Percentiles rank a stretch among this genome's conserved stretches.
Evolutionary conservation across 2,329 filamentous ascomycete species (phyloP).

Genomic region (Fusarium tanahbumbuense): DNA sequence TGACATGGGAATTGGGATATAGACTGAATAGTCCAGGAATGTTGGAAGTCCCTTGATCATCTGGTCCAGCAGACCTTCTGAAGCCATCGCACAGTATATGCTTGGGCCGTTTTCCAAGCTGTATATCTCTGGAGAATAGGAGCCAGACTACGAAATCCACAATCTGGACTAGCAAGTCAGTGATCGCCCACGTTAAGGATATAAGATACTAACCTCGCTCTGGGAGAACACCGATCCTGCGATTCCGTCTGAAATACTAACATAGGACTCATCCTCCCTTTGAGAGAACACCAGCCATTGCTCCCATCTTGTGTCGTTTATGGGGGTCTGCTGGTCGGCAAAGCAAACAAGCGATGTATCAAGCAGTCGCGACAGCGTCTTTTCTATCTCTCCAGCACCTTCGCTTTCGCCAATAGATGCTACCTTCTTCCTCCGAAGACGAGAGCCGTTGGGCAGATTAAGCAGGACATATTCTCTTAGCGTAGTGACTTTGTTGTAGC

Average conservation of each 20-base stretch:
- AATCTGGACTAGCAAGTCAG: conserved; percentile 63
- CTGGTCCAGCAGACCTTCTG: conserved; percentile 60
- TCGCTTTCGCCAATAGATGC: conserved; percentile 54
- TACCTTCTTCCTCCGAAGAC: conserved; percentile 68
- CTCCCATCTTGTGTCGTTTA: conserved; percentile 59
- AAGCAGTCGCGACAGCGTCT: conserved; percentile 67
- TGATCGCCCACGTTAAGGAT: conserved; percentile 2
- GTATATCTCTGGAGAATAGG: conserved; percentile 72
- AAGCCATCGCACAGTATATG: conserved; percentile 90
- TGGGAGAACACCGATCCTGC: conserved; percentile 65
- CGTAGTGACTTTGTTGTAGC: conserved; percentile 73
- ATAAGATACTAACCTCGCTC: conserved; percentile 64
- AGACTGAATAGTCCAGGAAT: conserved; percentile 75
- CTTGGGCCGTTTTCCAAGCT: conserved; percentile 63
- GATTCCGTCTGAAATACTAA: conserved; percentile 63
- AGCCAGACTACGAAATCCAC: conserved; percentile 82
- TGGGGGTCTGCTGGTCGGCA: conserved; percentile 44
- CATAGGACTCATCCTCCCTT: conserved; percentile 66
- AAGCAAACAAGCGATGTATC: conserved; percentile 77
- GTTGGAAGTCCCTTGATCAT: conserved; percentile 48
- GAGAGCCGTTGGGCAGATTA: conserved; percentile 75
- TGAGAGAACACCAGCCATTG: conserved; percentile 73
- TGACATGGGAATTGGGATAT: conserved; percentile 77
- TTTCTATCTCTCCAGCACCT: conserved; percentile 50
- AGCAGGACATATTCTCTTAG: conserved; percentile 77